phyloP scores from a whole-genome alignment of 2,329 filamentous ascomycete genomes.

The Microsporum canis region DNA sequence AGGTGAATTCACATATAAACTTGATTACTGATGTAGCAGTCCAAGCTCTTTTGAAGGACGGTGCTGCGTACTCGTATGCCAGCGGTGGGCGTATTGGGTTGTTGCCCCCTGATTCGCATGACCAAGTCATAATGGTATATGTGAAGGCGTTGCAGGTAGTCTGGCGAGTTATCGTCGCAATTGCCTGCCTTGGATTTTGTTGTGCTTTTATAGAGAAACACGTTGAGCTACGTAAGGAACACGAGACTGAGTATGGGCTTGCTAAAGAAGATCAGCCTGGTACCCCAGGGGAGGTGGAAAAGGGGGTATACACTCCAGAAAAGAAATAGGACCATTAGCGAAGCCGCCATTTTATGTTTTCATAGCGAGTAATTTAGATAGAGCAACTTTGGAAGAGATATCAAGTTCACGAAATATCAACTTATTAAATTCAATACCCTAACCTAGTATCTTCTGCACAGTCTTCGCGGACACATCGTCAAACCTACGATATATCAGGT shows the following conservation, averaged over 20 bases:
- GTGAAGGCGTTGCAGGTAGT: background rate
- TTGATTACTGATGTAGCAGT: background rate
- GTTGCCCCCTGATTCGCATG: background rate
- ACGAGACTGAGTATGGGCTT: slow-evolving; percentile 10
- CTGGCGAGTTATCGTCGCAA: slow-evolving; percentile 7
- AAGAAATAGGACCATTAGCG: too few relatives aligned
- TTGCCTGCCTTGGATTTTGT: slow-evolving; percentile 6
- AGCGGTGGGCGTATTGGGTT: background rate
- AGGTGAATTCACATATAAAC: slow-evolving; percentile 13
- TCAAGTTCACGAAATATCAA: too few relatives aligned
- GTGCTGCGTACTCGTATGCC: slow-evolving; percentile 6
- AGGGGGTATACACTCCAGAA: background rate
- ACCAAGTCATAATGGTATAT: background rate
- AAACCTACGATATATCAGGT: too few relatives aligned
- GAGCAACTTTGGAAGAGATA: too few relatives aligned
- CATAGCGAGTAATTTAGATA: too few relatives aligned
- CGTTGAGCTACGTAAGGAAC: slow-evolving; percentile 5
- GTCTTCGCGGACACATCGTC: too few relatives aligned
- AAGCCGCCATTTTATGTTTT: too few relatives aligned
- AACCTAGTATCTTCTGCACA: too few relatives aligned
- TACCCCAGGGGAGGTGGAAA: background rate
- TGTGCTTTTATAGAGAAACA: slow-evolving; percentile 4
- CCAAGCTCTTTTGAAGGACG: background rate
- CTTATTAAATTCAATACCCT: too few relatives aligned
- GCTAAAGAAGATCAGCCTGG: background rate